Conservation (phyloP, 1,284 basidiomycete genomes). For the Xerocomus amazonicus region DNA sequence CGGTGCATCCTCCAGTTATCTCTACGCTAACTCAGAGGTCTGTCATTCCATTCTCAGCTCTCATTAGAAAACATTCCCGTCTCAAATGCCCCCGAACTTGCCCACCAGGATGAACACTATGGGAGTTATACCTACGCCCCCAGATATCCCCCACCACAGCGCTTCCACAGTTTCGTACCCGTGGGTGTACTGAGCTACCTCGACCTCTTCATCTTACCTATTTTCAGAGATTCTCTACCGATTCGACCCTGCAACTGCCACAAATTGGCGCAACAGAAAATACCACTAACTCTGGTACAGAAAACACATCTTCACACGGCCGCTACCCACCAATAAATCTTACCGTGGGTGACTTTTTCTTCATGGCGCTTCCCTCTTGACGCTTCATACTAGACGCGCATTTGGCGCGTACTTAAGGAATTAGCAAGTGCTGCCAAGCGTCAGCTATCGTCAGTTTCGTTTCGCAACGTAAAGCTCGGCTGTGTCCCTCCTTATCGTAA, state of each 20-base stretch:
- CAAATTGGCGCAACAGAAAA: slow-evolving; percentile 8
- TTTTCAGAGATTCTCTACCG: slow-evolving; percentile 26
- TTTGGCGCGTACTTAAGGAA: slow-evolving; percentile 16
- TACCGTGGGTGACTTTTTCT: slow-evolving; percentile 17
- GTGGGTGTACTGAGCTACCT: slow-evolving; percentile 12
- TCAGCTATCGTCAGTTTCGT: slow-evolving; percentile 15
- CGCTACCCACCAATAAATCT: slow-evolving; percentile 9
- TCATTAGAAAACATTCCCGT: slow-evolving; percentile 1
- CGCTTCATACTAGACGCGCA: slow-evolving; percentile 13
- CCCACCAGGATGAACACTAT: slow-evolving; percentile 6
- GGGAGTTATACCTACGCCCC: background rate
- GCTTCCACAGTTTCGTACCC: slow-evolving; percentile 28
- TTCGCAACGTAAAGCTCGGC: slow-evolving; percentile 8
- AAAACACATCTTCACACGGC: slow-evolving; percentile 2
- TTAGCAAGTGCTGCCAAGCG: slow-evolving; percentile 18
- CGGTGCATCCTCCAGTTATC: slow-evolving; percentile 27
- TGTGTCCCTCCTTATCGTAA: slow-evolving; percentile 18
- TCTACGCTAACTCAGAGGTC: slow-evolving; percentile 25
- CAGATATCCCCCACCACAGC: slow-evolving; percentile 13
- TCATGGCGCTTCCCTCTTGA: too few species aligned
- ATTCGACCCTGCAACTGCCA: slow-evolving; percentile 16
- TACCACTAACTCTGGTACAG: background rate
- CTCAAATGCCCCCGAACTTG: too few species aligned
- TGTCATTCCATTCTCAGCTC: background rate
- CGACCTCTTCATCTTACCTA: background rate